These are phyloP conservation scores for Gautieria morchelliformis DNA, from an alignment of 768 basidiomycete species.

Conservation along the genomic window DNA sequence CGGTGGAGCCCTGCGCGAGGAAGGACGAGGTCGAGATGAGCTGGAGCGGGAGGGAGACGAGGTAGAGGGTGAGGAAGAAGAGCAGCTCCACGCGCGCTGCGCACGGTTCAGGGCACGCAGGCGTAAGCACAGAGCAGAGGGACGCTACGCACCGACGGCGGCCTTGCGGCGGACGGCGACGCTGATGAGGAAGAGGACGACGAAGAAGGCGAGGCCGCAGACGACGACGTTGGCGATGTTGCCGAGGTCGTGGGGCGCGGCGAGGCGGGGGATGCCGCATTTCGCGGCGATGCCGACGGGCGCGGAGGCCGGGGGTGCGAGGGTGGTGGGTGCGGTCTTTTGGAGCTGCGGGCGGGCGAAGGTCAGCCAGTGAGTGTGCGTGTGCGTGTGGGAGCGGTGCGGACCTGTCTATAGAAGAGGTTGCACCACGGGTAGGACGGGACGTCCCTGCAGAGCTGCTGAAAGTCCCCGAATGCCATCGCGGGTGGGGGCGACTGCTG, in stretches of 20 bases:
- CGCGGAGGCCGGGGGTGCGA: slow-evolving; percentile 38
- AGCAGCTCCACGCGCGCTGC: slow-evolving; percentile 65
- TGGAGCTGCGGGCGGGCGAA: slow-evolving; percentile 19
- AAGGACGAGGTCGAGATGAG: slow-evolving; percentile 74
- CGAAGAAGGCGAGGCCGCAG: slow-evolving; percentile 63
- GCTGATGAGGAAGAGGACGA: slow-evolving; percentile 48
- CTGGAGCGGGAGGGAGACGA: slow-evolving; percentile 68
- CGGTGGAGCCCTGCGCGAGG: slow-evolving; percentile 64
- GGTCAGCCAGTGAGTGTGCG: no score
- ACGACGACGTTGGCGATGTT: slow-evolving; percentile 82
- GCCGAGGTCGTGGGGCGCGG: slow-evolving; percentile 48
- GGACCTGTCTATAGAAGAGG: slow-evolving; percentile 83
- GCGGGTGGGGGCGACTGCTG: not conserved
- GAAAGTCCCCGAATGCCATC: slow-evolving; percentile 57
- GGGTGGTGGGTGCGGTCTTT: slow-evolving; percentile 21
- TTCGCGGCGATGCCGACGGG: slow-evolving; percentile 76
- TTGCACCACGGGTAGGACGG: slow-evolving; percentile 92
- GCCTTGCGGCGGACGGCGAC: slow-evolving; percentile 62
- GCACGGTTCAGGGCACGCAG: no score
- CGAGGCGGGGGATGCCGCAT: slow-evolving; percentile 64
- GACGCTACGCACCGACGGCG: slow-evolving; percentile 64
- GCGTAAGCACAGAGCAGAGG: no score
- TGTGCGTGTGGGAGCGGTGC: no score
- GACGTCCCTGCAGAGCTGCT: slow-evolving; percentile 51
- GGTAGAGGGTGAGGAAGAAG: slow-evolving; percentile 53